Conservation (phyloP, 2,329 filamentous ascomycete genomes). For the Xylariales sp. region DNA sequence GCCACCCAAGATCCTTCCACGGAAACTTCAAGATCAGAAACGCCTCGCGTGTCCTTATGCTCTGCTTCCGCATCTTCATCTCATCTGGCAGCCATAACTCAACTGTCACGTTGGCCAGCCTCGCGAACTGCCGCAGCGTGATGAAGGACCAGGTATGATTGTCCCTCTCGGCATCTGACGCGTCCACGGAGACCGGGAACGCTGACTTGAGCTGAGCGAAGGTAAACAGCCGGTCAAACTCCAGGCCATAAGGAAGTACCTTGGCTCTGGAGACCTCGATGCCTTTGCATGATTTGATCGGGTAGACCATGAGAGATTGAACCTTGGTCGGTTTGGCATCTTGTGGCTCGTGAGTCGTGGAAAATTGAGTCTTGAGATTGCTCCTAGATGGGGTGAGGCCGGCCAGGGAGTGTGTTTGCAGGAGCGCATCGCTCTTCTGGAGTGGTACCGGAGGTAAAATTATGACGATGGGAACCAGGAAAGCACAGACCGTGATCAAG, state of each 20-base stretch:
- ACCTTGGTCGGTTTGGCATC: slow-evolving; percentile 24
- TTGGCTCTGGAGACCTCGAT: slow-evolving; percentile 65
- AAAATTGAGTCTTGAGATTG: slow-evolving; percentile 27
- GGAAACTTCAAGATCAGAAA: slow-evolving; percentile 67
- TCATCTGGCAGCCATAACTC: slow-evolving; percentile 67
- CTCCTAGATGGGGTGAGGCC: slow-evolving; percentile 35
- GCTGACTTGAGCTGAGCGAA: slow-evolving; percentile 64
- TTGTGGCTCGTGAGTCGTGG: slow-evolving; percentile 14
- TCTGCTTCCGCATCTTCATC: slow-evolving; percentile 45
- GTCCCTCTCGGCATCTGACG: slow-evolving; percentile 28
- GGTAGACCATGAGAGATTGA: slow-evolving; percentile 72
- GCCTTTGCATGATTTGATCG: slow-evolving; percentile 75
- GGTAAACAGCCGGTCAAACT: slow-evolving; percentile 77
- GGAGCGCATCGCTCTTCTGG: slow-evolving; percentile 47
- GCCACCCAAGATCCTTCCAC: slow-evolving; percentile 45
- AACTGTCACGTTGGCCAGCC: slow-evolving; percentile 64
- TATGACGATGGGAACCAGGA: slow-evolving; percentile 48
- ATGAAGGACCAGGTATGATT: slow-evolving; percentile 63
- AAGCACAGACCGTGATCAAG: slow-evolving; percentile 32
- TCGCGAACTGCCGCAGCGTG: slow-evolving; percentile 64
- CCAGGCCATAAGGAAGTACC: slow-evolving; percentile 64
- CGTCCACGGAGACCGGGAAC: slow-evolving; percentile 36
- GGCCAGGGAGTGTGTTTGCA: slow-evolving; percentile 48
- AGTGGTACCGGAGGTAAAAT: slow-evolving; percentile 51
- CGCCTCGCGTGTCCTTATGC: slow-evolving; percentile 48